These are phyloP conservation scores for Xerocomus brunneocitrinus DNA, from an alignment of 768 basidiomycete genomes.

Conservation along the genomic window DNA sequence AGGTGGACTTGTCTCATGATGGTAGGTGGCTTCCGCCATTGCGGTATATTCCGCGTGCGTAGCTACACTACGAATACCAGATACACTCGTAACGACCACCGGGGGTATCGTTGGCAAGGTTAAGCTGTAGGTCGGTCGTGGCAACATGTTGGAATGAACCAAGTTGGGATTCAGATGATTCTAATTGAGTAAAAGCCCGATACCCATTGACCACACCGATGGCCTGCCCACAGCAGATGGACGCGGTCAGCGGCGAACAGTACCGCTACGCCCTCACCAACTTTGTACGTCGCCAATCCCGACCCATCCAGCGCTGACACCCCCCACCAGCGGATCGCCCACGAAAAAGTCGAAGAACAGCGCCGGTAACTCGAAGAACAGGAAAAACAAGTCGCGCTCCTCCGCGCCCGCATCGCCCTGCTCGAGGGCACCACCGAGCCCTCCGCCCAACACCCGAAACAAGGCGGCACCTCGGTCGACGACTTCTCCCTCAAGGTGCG, in stretches of 20 bases:
- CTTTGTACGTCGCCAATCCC: slow-evolving; percentile 48
- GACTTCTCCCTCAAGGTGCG: slow-evolving; percentile 85
- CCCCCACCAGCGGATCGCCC: slow-evolving; percentile 64
- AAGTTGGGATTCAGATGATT: too few relatives aligned
- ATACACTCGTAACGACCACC: too few relatives aligned
- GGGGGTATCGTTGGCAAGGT: too few relatives aligned
- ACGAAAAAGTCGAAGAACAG: slow-evolving; percentile 85
- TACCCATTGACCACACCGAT: too few relatives aligned
- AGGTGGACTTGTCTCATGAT: too few relatives aligned
- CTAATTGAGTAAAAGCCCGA: too few relatives aligned
- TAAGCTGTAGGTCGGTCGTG: slow-evolving; percentile 8
- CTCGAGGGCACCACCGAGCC: slow-evolving; percentile 57
- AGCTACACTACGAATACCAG: too few relatives aligned
- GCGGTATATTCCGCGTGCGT: too few relatives aligned
- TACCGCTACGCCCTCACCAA: slow-evolving; percentile 82
- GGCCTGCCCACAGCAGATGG: slow-evolving; percentile 16
- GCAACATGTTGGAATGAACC: too few relatives aligned
- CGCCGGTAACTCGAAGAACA: slow-evolving; percentile 76
- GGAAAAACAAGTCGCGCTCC: slow-evolving; percentile 72
- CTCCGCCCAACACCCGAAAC: slow-evolving; percentile 26
- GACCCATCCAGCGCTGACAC: neutral
- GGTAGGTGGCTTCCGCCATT: too few relatives aligned
- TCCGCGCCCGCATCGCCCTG: slow-evolving; percentile 64
- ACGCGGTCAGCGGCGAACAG: slow-evolving; percentile 51
- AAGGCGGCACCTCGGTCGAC: slow-evolving; percentile 65